phyloP scores from a whole-genome alignment of 805 yeast genomes.

The Vanderwaltozyma verrucispora region DNA sequence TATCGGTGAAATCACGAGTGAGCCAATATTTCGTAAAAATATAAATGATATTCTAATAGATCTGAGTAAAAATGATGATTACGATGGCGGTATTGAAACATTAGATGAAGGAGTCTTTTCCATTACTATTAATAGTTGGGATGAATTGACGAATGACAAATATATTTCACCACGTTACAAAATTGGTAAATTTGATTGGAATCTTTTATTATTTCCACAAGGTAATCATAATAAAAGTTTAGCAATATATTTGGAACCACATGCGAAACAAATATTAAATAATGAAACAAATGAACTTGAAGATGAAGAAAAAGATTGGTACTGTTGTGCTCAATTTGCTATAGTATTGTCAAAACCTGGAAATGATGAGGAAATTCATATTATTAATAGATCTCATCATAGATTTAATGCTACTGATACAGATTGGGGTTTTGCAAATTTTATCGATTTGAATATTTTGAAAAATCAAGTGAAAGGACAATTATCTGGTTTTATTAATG shows the following conservation, averaged over 20 bases:
- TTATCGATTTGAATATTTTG: slow-evolving; percentile 48
- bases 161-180: slow-evolving; percentile 36
- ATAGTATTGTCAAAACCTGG: slow-evolving; percentile 75
- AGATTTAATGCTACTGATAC: slow-evolving; percentile 65
- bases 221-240: slow-evolving; percentile 53
- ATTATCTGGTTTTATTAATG: slow-evolving; percentile 35
- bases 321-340: slow-evolving; percentile 85
- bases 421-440: slow-evolving; percentile 94
- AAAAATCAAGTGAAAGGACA: slow-evolving; percentile 30
- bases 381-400: slow-evolving; percentile 59
- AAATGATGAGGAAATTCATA: slow-evolving; percentile 46
- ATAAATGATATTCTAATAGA: slow-evolving; percentile 16
- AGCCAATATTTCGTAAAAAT: slow-evolving; percentile 14
- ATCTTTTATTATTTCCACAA: slow-evolving; percentile 63
- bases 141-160: slow-evolving; percentile 30
- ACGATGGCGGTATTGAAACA: slow-evolving; percentile 16
- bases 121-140: slow-evolving; percentile 46
- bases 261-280: slow-evolving; percentile 24
- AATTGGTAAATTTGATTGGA: slow-evolving; percentile 59
- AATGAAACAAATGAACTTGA: slow-evolving; percentile 17
- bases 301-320: slow-evolving; percentile 50
- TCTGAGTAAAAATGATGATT: slow-evolving; percentile 3
- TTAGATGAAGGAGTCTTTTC: slow-evolving; percentile 31
- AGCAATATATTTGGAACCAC: slow-evolving; percentile 76
- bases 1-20: slow-evolving; percentile 13